Percentiles rank a stretch among this genome's conserved stretches.
Conservation (phyloP, 169 alveolate species). For the Plasmodium blacklocki region DNA sequence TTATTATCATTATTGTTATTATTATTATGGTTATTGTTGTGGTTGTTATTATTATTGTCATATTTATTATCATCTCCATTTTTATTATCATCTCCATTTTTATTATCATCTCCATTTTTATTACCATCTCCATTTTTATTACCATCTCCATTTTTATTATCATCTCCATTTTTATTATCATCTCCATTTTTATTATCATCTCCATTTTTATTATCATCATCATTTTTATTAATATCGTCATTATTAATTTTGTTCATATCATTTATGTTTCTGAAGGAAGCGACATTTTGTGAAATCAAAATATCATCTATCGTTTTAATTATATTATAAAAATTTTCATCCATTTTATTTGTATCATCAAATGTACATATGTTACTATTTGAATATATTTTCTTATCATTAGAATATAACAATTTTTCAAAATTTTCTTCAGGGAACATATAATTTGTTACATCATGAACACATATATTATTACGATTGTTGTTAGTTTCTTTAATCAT, state of each 20-base stretch:
- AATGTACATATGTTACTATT: neutral
- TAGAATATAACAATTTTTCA: neutral
- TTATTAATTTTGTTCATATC: slow-evolving; percentile 2
- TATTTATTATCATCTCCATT: no score
- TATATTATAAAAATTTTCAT: slow-evolving; percentile 49
- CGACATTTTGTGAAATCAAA: slow-evolving; percentile 61
- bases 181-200: neutral
- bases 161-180: no score
- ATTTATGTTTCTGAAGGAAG: slow-evolving; percentile 36
- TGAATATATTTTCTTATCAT: neutral
- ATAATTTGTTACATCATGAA: slow-evolving; percentile 8
- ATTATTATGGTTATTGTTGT: slow-evolving; percentile 15
- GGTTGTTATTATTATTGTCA: no score
- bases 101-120: neutral
- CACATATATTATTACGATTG: neutral
- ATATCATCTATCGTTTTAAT: slow-evolving; percentile 74
- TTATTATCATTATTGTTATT: slow-evolving; percentile 22
- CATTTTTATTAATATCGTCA: slow-evolving; percentile 6
- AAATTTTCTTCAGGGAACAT: slow-evolving; percentile 19
- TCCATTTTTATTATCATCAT: neutral
- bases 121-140: neutral
- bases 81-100: no score
- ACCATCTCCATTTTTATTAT: no score
- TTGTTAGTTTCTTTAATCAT: neutral
- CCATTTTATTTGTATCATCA: slow-evolving; percentile 35